These are phyloP conservation scores for Penicillium sp. DNA, from an alignment of 2,329 filamentous ascomycete species.

Conservation along the genomic window DNA sequence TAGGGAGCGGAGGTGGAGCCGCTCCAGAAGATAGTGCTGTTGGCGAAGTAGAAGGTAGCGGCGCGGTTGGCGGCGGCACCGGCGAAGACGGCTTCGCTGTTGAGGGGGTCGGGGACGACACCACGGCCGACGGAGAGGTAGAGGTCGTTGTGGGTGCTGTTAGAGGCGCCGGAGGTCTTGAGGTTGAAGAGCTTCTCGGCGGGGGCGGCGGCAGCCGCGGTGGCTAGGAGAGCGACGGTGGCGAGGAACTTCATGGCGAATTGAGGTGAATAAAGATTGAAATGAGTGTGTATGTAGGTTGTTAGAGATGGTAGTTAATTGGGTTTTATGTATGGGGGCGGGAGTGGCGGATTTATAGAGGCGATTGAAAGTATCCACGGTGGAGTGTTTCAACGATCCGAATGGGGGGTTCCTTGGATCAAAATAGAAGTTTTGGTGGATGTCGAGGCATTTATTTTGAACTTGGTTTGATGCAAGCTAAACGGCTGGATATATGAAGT, in stretches of 20 bases:
- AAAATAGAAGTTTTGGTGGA: neutral
- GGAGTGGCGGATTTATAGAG: conserved; percentile 9
- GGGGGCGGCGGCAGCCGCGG: conserved; percentile 28
- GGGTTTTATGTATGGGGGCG: neutral
- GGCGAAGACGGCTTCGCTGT: conserved; percentile 18
- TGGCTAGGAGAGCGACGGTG: conserved; percentile 30
- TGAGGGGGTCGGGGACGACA: conserved; percentile 13
- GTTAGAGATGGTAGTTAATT: neutral
- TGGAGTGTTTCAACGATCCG: conserved; percentile 8
- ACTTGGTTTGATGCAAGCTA: no score
- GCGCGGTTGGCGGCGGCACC: conserved; percentile 5
- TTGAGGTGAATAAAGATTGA: neutral
- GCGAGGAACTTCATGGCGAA: conserved; percentile 31
- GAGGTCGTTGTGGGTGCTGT: conserved; percentile 17
- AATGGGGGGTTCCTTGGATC: neutral
- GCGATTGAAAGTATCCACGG: conserved; percentile 6
- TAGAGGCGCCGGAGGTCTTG: conserved; percentile 18
- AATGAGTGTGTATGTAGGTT: neutral
- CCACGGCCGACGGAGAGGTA: conserved; percentile 13
- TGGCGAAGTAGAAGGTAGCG: conserved; percentile 14
- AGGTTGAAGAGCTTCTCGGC: conserved; percentile 18
- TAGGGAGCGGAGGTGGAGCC: conserved; percentile 10
- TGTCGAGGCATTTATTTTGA: neutral
- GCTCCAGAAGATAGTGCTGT: conserved; percentile 15
- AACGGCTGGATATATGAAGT: no score